These are phyloP conservation scores for Botryobasidium botryosum DNA, from an alignment of 768 basidiomycete genomes.

Conservation along the genomic window DNA sequence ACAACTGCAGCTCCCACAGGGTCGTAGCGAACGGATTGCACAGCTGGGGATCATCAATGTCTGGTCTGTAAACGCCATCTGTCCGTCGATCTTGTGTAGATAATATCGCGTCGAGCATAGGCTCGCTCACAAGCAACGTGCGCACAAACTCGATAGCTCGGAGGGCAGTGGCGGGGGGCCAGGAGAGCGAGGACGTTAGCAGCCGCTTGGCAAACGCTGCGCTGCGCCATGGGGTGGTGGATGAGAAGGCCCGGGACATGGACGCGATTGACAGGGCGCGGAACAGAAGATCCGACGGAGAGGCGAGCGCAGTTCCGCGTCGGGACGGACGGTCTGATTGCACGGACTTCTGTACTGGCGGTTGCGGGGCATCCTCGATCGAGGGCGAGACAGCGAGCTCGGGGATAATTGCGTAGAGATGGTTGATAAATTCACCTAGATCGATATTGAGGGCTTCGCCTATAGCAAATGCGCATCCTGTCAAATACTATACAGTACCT, in stretches of 20 bases:
- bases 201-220: slow-evolving; percentile 94
- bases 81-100: slow-evolving; percentile 71
- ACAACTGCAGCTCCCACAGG: slow-evolving; percentile 62
- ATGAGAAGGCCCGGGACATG: slow-evolving; percentile 44
- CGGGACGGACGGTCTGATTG: slow-evolving; percentile 7
- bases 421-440: slow-evolving; percentile 70
- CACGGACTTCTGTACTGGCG: slow-evolving; percentile 3
- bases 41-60: slow-evolving; percentile 79
- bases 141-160: slow-evolving; percentile 60
- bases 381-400: slow-evolving; percentile 50
- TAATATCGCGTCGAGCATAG: slow-evolving; percentile 67
- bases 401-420: slow-evolving; percentile 67
- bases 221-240: slow-evolving; percentile 47
- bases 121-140: slow-evolving; percentile 54
- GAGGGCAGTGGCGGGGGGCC: slow-evolving; percentile 49
- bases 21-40: slow-evolving; percentile 68
- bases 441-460: slow-evolving; percentile 98
- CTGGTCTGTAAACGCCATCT: slow-evolving; percentile 72
- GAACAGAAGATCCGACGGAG: slow-evolving; percentile 47
- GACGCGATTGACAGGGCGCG: slow-evolving; percentile 69
- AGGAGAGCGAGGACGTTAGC: slow-evolving; percentile 59
- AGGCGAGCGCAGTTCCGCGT: slow-evolving; percentile 14
- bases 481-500: neutral
- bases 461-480: slow-evolving; percentile 17
- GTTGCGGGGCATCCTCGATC: slow-evolving; percentile 31